These are phyloP conservation scores for Hippophae rhamnoides DNA, from an alignment of 306 rosid species.

Conservation along the genomic window DNA sequence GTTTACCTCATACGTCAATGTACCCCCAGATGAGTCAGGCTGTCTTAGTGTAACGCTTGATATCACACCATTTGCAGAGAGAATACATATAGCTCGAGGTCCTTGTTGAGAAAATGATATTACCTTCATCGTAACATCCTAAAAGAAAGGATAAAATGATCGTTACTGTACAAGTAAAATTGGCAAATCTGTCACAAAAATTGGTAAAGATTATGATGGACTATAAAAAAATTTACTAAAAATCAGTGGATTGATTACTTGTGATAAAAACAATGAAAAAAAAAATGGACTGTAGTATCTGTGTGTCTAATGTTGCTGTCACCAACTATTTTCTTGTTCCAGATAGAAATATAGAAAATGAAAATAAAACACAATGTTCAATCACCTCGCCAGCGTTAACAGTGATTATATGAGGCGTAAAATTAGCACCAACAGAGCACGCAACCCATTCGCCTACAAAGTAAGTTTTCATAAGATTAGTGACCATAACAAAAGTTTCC, in stretches of 20 bases:
- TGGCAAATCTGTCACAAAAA: no score
- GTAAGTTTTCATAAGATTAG: slow-evolving; percentile 11
- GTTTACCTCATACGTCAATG: slow-evolving; percentile 75
- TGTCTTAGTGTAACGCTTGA: slow-evolving; percentile 91
- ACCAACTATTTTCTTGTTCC: background rate
- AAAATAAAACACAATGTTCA: background rate
- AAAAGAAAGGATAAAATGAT: slow-evolving; percentile 13
- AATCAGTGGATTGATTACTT: background rate
- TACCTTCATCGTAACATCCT: slow-evolving; percentile 94
- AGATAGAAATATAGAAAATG: slow-evolving; percentile 1
- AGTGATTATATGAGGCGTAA: slow-evolving; percentile 87
- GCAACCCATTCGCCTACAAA: slow-evolving; percentile 81
- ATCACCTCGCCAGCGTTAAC: slow-evolving; percentile 89
- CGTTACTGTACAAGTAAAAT: no score
- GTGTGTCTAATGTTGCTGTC: slow-evolving; percentile 2
- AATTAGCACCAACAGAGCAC: slow-evolving; percentile 83
- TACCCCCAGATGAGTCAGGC: slow-evolving; percentile 75
- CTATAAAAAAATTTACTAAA: background rate
- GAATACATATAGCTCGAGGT: slow-evolving; percentile 79
- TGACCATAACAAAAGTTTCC: background rate
- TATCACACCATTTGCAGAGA: slow-evolving; percentile 89
- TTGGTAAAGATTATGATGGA: no score
- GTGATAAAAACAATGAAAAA: background rate
- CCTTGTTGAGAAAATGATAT: slow-evolving; percentile 99
- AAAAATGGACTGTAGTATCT: slow-evolving; percentile 7